These are phyloP conservation scores for Forsythia viridissima DNA, from an alignment of 257 asterid genomes.

Conservation along the genomic window DNA sequence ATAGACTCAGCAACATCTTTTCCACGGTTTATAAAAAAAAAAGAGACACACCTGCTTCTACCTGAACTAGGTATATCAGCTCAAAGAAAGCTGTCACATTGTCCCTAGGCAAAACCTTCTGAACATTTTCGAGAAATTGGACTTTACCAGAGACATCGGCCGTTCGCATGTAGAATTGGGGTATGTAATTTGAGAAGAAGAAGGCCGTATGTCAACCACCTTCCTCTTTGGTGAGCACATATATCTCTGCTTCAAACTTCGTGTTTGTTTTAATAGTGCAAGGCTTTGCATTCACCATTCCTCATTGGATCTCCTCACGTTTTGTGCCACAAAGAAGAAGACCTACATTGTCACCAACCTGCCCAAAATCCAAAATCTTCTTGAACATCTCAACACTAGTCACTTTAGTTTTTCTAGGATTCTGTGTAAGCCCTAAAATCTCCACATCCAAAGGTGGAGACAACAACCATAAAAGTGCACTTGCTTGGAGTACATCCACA, in stretches of 20 bases:
- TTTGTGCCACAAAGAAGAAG: constrained; percentile 94
- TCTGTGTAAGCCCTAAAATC: constrained; percentile 31
- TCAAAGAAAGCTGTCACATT: constrained; percentile 94
- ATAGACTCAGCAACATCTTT: neutral
- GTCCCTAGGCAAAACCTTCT: constrained; percentile 99
- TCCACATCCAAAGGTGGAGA: no score
- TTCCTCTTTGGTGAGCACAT: constrained; percentile 32
- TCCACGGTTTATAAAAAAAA: neutral
- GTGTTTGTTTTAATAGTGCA: constrained; percentile 78
- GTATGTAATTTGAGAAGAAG: no score
- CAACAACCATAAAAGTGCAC: no score
- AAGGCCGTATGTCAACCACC: no score
- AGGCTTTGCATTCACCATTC: constrained; percentile 86
- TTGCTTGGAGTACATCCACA: no score
- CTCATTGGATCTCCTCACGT: constrained; percentile 50
- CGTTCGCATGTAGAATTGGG: constrained; percentile 73
- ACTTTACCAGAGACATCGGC: constrained; percentile 97
- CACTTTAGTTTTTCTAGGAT: constrained; percentile 73
- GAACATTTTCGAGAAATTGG: constrained; percentile 89
- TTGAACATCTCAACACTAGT: constrained; percentile 99
- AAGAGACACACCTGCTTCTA: constrained; percentile 62
- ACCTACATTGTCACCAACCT: constrained; percentile 99
- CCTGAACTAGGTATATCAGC: constrained; percentile 79
- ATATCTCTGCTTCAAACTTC: constrained; percentile 93
- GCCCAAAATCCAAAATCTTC: constrained; percentile 88